phyloP scores from a whole-genome alignment of 306 rosid species.

The Vicia villosa region DNA sequence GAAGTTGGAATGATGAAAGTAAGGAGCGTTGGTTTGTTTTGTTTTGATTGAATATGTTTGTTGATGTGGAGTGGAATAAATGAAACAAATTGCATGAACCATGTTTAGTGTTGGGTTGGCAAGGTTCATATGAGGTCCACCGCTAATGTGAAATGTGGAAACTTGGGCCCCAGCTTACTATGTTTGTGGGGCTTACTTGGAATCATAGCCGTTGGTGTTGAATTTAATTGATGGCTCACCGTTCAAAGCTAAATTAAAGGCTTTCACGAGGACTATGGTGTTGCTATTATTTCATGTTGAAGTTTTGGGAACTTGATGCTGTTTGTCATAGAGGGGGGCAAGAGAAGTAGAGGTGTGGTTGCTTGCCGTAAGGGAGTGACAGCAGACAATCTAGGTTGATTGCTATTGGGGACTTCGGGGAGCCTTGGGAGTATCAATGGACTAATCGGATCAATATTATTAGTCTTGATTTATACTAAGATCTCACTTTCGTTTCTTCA shows the following conservation, averaged over 20 bases:
- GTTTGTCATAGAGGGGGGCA: too few species aligned
- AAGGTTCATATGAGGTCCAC: conserved; percentile 48
- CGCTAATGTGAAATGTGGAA: conserved; percentile 35
- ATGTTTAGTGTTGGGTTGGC: conserved; percentile 28
- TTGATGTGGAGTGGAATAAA: neutral
- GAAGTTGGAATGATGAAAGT: conserved; percentile 14
- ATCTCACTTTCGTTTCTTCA: too few species aligned
- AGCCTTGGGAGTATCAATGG: too few species aligned
- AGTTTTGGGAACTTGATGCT: neutral
- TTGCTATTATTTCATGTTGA: conserved; percentile 16
- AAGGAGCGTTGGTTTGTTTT: conserved; percentile 7
- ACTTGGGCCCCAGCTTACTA: conserved; percentile 25
- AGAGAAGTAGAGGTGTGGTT: too few species aligned
- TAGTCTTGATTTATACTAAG: too few species aligned
- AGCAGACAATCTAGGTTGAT: too few species aligned
- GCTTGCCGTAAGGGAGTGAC: too few species aligned
- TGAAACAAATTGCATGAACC: neutral
- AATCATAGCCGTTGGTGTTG: conserved; percentile 32
- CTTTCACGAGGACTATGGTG: conserved; percentile 37
- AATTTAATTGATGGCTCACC: conserved; percentile 40
- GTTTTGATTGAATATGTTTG: conserved; percentile 23
- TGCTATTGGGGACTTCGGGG: too few species aligned
- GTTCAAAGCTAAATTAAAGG: conserved; percentile 42
- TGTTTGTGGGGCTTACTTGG: conserved; percentile 3
- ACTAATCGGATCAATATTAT: too few species aligned